A percentile compares a stretch with the other conserved stretches of the same genome.
Conservation (phyloP, 768 basidiomycete genomes). For the Leccinum subgranulosum region DNA sequence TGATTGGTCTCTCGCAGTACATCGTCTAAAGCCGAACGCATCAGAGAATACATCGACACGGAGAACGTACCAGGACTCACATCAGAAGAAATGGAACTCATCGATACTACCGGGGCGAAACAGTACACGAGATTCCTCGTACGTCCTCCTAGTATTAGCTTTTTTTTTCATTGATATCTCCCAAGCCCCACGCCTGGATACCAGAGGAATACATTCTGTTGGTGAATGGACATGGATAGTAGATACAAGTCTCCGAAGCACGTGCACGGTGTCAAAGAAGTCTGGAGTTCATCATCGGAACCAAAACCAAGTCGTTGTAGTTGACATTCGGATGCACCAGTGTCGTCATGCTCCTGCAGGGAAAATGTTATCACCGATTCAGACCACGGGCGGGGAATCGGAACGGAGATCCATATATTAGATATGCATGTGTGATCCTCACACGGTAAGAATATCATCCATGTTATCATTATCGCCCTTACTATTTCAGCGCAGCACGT, state of each 20-base stretch:
- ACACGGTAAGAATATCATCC: slow-evolving; percentile 2
- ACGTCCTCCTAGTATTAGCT: slow-evolving; percentile 1
- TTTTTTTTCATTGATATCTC: background rate
- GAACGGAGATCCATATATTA: no score
- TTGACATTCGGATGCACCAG: background rate
- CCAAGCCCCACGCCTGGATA: background rate
- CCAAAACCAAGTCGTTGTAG: background rate
- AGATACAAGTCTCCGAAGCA: background rate
- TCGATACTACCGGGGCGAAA: slow-evolving; percentile 25
- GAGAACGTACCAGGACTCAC: slow-evolving; percentile 27
- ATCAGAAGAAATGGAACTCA: slow-evolving; percentile 21
- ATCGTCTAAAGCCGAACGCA: slow-evolving; percentile 30
- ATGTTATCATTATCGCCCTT: background rate
- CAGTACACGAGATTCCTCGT: slow-evolving; percentile 27
- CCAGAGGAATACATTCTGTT: background rate
- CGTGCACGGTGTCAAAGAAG: no score
- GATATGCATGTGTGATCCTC: background rate
- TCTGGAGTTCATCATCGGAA: background rate
- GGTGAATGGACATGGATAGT: background rate
- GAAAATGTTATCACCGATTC: background rate
- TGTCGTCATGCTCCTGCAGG: background rate
- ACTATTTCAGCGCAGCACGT: background rate
- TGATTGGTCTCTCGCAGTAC: slow-evolving; percentile 22
- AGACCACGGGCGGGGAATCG: no score
- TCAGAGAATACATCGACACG: slow-evolving; percentile 33